phyloP scores from a whole-genome alignment of 2,329 filamentous ascomycete genomes.

The Rutstroemia sp. region DNA sequence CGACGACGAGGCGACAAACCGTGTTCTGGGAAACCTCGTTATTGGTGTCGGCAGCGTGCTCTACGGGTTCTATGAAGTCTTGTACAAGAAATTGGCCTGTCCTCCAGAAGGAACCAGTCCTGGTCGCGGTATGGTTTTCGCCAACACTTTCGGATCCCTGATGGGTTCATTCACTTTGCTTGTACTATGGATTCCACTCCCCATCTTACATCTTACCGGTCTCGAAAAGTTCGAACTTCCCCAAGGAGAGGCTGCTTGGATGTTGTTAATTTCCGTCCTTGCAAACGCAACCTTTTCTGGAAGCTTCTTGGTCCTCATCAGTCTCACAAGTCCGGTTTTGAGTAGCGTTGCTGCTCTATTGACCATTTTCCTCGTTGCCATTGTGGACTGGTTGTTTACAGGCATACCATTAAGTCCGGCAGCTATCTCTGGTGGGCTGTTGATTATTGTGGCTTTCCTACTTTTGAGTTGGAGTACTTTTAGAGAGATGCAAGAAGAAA shows the following conservation, averaged over 20 bases:
- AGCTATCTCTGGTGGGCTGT: constrained; percentile 70
- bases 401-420: constrained; percentile 68
- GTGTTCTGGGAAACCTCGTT: constrained; percentile 79
- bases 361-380: constrained; percentile 92
- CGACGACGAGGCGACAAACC: constrained; percentile 51
- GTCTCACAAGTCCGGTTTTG: constrained; percentile 83
- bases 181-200: constrained; percentile 88
- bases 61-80: constrained; percentile 93
- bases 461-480: constrained; percentile 88
- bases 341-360: constrained; percentile 87
- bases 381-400: constrained; percentile 83
- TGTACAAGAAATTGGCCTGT: constrained; percentile 91
- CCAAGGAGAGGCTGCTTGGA: constrained; percentile 66
- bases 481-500: constrained; percentile 83
- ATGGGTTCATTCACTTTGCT: constrained; percentile 81
- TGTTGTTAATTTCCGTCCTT: constrained; percentile 72
- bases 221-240: constrained; percentile 81
- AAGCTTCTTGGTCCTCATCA: constrained; percentile 87
- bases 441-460: constrained; percentile 86
- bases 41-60: constrained; percentile 87
- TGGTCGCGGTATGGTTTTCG: constrained; percentile 89
- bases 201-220: constrained; percentile 70
- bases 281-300: constrained; percentile 91
- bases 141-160: constrained; percentile 82
- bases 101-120: constrained; percentile 83